Conservation (phyloP, 2,329 filamentous ascomycete genomes). For the Fusarium sp. region DNA sequence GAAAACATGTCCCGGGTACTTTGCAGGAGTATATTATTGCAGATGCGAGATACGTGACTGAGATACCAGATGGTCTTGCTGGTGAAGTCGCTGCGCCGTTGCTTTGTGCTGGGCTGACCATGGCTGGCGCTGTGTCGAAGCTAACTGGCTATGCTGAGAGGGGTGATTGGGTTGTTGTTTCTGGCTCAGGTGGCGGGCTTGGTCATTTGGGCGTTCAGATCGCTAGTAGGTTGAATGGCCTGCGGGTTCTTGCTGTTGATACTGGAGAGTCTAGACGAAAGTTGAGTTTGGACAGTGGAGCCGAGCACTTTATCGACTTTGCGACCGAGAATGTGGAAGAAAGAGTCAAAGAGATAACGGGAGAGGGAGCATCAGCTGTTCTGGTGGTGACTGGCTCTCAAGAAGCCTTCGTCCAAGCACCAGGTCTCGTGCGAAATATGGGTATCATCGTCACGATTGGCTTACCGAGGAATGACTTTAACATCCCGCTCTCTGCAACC, state of each 20-base stretch:
- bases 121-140: constrained; percentile 43
- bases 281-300: constrained; percentile 37
- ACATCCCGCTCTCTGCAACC: constrained; percentile 37
- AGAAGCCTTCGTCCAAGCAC: constrained; percentile 38
- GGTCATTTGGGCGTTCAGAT: constrained; percentile 49
- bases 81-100: constrained; percentile 42
- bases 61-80: constrained; percentile 34
- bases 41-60: constrained; percentile 41
- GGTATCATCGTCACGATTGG: constrained; percentile 42
- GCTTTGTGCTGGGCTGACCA: constrained; percentile 47
- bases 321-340: constrained; percentile 24
- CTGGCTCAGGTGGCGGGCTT: constrained; percentile 46
- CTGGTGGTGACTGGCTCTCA: constrained; percentile 43
- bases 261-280: constrained; percentile 33
- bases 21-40: constrained; percentile 47
- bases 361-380: constrained; percentile 41
- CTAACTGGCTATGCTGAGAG: not conserved
- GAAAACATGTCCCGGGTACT: constrained; percentile 48
- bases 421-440: constrained; percentile 39
- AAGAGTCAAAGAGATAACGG: constrained; percentile 36
- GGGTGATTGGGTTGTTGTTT: constrained; percentile 46
- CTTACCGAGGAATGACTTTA: constrained; percentile 41
- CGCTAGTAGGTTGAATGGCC: constrained; percentile 27
- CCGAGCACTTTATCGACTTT: constrained; percentile 45
- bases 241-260: constrained; percentile 45